Evolutionary conservation across 805 yeast genomes (phyloP), one percentile per base, ranked within the genome.

Genomic region (Yarrowia sp.): DNA sequence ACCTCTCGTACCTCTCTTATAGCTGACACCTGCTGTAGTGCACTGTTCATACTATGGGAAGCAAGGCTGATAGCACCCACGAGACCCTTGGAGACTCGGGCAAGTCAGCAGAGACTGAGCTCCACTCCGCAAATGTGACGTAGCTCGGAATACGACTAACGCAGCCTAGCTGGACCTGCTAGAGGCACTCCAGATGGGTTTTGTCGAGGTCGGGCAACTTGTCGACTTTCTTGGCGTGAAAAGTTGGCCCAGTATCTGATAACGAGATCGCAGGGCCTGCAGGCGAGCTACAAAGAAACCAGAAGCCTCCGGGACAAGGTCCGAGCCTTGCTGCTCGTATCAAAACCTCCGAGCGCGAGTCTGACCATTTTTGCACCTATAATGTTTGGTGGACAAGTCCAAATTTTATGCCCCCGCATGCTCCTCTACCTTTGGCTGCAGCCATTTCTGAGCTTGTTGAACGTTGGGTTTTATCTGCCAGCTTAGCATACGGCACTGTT

Each of bases 391-490:
- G 49, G 51, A 29, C 35, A 29, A 18, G 51, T 44, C 35, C 51
- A 29, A 44, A 47, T 47, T 47, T 47, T 31, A 47, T 47, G 55
- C 55, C 55, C 55, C 55, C 55, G 55, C 55, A 47, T 47, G 55
- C 38, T 47, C 38, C 53, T 31, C 55, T 47, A 47, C 55, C 38
- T 47, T 47, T 47, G 55, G 36, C 55, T 47, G 55, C 55, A 47
- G 55, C 55, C 55, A 47, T 19, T 44, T 31, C 55, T 29, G 55
- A 47, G 55, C 55, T 47, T 47, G 55, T 47, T 47, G 55, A 47
- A 47, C 55, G 55, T 47, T 47, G 55, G 55, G 55, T 47, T 47
- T 47, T 47, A 47, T 47, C 55, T 47, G 55, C 55, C 55, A 47
- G 38, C 38, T 47, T 47, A 47, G 55, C 55, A 47, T 47, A 47